phyloP scores from a whole-genome alignment of 441 rosid species.

The Caryocar brasiliense region DNA sequence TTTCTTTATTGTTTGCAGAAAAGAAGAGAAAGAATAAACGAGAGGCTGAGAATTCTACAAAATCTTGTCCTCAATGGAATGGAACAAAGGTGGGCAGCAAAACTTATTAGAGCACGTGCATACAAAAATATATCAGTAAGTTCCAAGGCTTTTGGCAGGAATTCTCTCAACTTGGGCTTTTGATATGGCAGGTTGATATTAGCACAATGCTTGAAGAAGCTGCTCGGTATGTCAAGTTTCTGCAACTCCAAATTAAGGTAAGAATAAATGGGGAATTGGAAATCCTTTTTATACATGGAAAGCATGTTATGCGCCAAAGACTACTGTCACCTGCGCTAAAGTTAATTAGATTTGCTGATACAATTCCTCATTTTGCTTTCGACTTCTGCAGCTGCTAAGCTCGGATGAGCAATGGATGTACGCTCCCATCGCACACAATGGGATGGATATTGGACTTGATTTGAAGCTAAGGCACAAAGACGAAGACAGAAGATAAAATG shows the following conservation, averaged over 20 bases:
- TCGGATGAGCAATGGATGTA: constrained; percentile 72
- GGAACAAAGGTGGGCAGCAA: constrained; percentile 56
- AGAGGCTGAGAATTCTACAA: constrained; percentile 54
- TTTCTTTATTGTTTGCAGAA: constrained; percentile 32
- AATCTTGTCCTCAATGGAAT: constrained; percentile 69
- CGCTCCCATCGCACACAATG: constrained; percentile 73
- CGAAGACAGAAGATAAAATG: constrained; percentile 7
- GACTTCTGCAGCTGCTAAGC: constrained; percentile 44
- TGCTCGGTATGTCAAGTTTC: constrained; percentile 56
- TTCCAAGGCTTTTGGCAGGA: background rate
- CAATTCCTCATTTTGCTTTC: background rate
- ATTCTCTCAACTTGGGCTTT: background rate
- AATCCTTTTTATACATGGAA: too few relatives aligned
- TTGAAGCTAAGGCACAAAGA: constrained; percentile 21
- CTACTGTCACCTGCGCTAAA: background rate
- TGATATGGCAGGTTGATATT: constrained; percentile 50
- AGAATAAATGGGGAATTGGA: background rate
- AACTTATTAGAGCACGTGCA: background rate
- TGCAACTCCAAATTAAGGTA: constrained; percentile 83
- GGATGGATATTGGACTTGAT: constrained; percentile 64
- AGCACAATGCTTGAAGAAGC: constrained; percentile 87
- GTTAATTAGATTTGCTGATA: background rate
- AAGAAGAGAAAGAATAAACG: constrained; percentile 73
- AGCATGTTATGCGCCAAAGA: background rate
- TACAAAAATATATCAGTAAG: background rate